Evolutionary conservation across 2,329 filamentous ascomycete species (phyloP), one percentile per base, ranked within the genome.

Genomic region (Colletotrichum godetiae): DNA sequence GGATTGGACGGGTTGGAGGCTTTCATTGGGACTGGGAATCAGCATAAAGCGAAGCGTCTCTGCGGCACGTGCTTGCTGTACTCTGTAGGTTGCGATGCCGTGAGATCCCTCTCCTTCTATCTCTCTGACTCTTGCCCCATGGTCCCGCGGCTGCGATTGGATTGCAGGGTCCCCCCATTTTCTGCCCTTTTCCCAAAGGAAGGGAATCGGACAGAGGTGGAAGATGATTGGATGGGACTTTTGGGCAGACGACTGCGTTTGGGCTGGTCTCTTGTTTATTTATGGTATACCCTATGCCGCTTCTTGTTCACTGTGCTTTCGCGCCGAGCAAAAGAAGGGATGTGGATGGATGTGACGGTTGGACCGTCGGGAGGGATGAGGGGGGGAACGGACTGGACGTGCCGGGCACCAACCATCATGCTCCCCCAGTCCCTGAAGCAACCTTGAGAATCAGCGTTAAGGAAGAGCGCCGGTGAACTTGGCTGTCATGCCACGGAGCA

Each of bases 361-460:
- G 46, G n/a, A 37, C 29, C 46, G 60, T 63, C 19, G 29, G 27
- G 31, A 27, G 58, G 59, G 22, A 52, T 31, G 35, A 12, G 35
- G 46, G 59, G n/a, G 56, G 42, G 68, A 52, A 73, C 67, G 67
- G 67, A 64, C 67, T 73, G 67, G 33, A 71, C 71, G 61, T 71
- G 67, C 67, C 56, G 71, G 46, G 24, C 67, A 42, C 27, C 49
- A 56, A 61, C 49, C 49, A 35, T 42, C 11, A 61, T 65, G 67
- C 59, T 49, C 22, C 29, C 35, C 19, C 19, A 11, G 31, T n/a
- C n/a, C 42, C 33, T 56, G 22, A 57, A 52, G 33, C 52, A 65
- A 35, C 19, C 19, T 0, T 55, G 61, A 37, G 19, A 31, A 12
- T 27, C 37, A 22, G 31, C 27, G 3, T 11, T 29, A 58, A 11